Base-by-base conservation (phyloP, 192 early-diverging fungal genomes). In the Coemansia sp. region DNA sequence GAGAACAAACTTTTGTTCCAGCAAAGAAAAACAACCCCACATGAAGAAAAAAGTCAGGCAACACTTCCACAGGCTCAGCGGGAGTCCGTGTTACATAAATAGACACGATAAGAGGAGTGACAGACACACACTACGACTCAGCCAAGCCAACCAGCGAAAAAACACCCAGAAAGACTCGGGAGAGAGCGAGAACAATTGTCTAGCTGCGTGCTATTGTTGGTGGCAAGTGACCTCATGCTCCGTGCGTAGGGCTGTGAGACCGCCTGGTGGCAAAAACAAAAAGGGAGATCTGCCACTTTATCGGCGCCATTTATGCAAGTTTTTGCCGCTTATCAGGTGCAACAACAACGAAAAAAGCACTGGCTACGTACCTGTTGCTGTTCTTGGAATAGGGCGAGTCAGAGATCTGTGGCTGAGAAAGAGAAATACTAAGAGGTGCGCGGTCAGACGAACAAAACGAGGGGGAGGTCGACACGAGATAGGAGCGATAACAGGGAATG, bases 281-380 rank as follows among this genome's bases (percentile, higher is more conserved):
- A 28, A 8, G 13, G 8, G 26, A 34, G 55, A 58, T 58, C 34
- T 58, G 56, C 56, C 20, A 58, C 34, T 18, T 58, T 58, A 21
- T 0, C 56, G 18, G 16, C 23, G 23, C 10, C 28, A 28, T 28
- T 45, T 8, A 45, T 45, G 43, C 43, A 45, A 45, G 18, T 9
- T 18, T 45, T 45, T 45, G 39, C 39, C 39, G 39, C 39, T 14
- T 45, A 45, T 45, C 43, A 45, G 43, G 18, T 45, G 43, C 8
- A 6, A 31, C 31, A 18, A 28, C 8, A 6, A 31, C 31, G 43
- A 28, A 53, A 53, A 28, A 3, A 28, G 50, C 50, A 53, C 28
- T 31, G 31, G 11, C 31, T 58, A 58, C 55, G 26, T 58, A 58
- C 55, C 55, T 58, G 55, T 36, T 31, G 33, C 28, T 50, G 47